These are phyloP conservation scores for Dioszegia aurantiaca DNA, from an alignment of 768 basidiomycete genomes.

Conservation along the genomic window DNA sequence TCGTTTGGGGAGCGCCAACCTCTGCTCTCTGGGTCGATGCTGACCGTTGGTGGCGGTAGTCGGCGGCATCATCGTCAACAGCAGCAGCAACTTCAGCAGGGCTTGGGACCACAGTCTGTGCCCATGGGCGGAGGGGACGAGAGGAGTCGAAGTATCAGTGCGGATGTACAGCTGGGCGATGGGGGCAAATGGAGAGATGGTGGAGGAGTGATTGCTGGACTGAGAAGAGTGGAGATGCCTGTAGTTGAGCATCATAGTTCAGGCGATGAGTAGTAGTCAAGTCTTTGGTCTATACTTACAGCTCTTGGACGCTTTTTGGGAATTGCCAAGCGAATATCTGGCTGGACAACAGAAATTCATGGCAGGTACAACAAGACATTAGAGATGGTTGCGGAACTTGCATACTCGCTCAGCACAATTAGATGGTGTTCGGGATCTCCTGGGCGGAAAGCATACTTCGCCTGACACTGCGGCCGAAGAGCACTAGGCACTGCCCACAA, in stretches of 20 bases:
- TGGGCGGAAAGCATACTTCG: slow-evolving; percentile 27
- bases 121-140: background rate
- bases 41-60: background rate
- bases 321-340: too few species aligned
- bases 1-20: slow-evolving; percentile 19
- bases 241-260: background rate
- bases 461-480: slow-evolving; percentile 29
- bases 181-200: background rate
- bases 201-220: background rate
- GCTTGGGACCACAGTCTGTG: too few species aligned
- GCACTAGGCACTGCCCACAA: slow-evolving; percentile 34
- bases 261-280: background rate
- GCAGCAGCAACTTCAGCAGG: background rate
- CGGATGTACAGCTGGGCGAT: slow-evolving; percentile 11
- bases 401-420: too few species aligned
- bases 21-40: slow-evolving; percentile 12
- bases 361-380: too few species aligned
- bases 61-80: background rate
- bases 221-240: slow-evolving; percentile 3
- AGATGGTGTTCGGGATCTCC: slow-evolving; percentile 28
- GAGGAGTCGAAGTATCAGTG: slow-evolving; percentile 20
- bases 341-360: too few species aligned
- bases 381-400: too few species aligned
- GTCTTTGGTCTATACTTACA: too few species aligned
- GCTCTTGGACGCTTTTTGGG: too few species aligned